Base-by-base conservation (phyloP, 805 yeast genomes). In the Saturnispora ahearnii region DNA sequence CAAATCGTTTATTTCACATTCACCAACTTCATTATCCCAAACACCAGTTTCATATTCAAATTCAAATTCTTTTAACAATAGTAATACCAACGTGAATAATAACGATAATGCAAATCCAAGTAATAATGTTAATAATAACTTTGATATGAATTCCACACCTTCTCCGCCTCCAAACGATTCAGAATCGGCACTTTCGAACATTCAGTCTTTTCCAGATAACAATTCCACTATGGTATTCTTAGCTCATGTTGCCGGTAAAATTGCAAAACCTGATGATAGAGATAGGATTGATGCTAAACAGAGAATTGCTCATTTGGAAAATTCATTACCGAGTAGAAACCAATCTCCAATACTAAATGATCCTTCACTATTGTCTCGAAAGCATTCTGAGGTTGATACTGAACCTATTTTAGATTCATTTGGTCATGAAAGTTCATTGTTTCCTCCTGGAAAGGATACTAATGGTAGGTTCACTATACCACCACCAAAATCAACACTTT, bases 171-270 rank as follows among this genome's bases (percentile, higher is more conserved):
- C 50, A 9, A 24, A 38, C 10, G 42, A 38, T 38, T 38, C 52
- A 11, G 18, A 40, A 5, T 48, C 51, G n/a, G 8, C 45, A 12
- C 7, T 15, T 13, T 41, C 51, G 7, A 40, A 41, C 1, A 24
- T 49, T 26, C 42, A 46, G 8, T 45, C 54, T n/a, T 48, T 51
- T 10, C 55, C 54, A 31, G 50, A 48, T 31, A 55, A 55, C 24
- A 59, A 65, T 44, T 57, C 85, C 7, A 87, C 91, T 0, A 67
- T 85, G 53, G 82, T 79, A 29, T 85, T 81, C 61, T 62, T 85
- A 22, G 91, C 93, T 5, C 81, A 81, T 55, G 87, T 89, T 0
- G 93, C 91, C 0, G 91, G 89, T 0, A 76, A 83, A 10, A 81
- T 83, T 18, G 86, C 89, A 3, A 72, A 76, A 52, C 82, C 84